phyloP scores from a whole-genome alignment of 805 yeast genomes.

The Ascoidea asiatica region DNA sequence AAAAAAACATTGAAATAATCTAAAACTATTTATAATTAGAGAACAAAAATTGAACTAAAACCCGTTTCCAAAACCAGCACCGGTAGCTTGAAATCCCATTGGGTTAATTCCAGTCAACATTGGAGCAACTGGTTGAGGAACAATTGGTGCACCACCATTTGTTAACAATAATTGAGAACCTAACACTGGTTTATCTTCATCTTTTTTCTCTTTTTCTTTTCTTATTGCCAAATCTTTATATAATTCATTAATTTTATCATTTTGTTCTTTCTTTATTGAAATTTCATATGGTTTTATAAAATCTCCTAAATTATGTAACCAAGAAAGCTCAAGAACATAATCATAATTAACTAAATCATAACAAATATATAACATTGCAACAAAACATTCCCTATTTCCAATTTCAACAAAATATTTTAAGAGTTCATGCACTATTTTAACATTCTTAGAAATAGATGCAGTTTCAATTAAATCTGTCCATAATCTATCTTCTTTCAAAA shows the following conservation, averaged over 20 bases:
- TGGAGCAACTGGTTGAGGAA: neutral
- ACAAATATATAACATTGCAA: slow-evolving; percentile 77
- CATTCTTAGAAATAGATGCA: slow-evolving; percentile 67
- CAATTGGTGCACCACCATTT: slow-evolving; percentile 38
- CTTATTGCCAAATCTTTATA: slow-evolving; percentile 60
- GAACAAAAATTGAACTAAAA: no score
- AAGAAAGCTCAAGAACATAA: slow-evolving; percentile 74
- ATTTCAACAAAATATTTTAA: slow-evolving; percentile 89
- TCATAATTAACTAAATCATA: slow-evolving; percentile 73
- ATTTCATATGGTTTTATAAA: slow-evolving; percentile 88
- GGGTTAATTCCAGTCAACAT: neutral
- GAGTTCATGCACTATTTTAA: slow-evolving; percentile 78
- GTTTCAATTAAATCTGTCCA: slow-evolving; percentile 94
- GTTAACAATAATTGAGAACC: slow-evolving; percentile 69
- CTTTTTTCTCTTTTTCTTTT: slow-evolving; percentile 43
- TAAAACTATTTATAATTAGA: no score
- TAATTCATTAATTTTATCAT: slow-evolving; percentile 47
- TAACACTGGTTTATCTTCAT: slow-evolving; percentile 28
- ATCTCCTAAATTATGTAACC: slow-evolving; percentile 66
- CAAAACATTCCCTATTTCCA: slow-evolving; percentile 90
- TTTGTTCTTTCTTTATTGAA: slow-evolving; percentile 71
- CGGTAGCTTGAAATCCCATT: slow-evolving; percentile 57
- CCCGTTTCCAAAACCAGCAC: slow-evolving; percentile 55
- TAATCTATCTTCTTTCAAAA: slow-evolving; percentile 81
- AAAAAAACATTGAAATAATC: no score